Evolutionary conservation across 805 yeast species (phyloP).

Genomic region (Teunomyces barrocoloradensis): DNA sequence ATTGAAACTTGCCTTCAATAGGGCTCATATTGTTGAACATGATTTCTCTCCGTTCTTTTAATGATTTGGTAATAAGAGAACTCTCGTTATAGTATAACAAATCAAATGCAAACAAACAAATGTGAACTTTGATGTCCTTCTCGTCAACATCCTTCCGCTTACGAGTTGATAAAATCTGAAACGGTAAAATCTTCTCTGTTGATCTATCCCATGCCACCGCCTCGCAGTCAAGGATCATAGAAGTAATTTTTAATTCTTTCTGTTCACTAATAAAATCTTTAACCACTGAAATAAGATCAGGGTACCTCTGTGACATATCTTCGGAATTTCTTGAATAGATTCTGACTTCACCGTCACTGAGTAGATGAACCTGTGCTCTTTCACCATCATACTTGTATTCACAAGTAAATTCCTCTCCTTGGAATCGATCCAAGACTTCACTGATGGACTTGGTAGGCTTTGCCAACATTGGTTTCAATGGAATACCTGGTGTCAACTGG

Average conservation of each 20-base stretch:
- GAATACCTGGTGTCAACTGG: constrained; percentile 85
- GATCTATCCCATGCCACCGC: constrained; percentile 96
- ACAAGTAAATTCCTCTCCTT: constrained; percentile 82
- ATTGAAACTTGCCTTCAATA: constrained; percentile 75
- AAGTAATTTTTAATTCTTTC: constrained; percentile 5
- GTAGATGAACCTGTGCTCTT: constrained; percentile 88
- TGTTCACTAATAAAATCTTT: constrained; percentile 50
- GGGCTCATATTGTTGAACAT: constrained; percentile 55
- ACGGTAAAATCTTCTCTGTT: constrained; percentile 79
- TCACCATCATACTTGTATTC: constrained; percentile 98
- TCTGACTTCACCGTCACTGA: constrained; percentile 61
- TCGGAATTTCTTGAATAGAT: constrained; percentile 94
- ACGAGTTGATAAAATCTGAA: constrained; percentile 89
- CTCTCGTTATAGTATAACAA: constrained; percentile 71
- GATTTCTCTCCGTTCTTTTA: constrained; percentile 66
- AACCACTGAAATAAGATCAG: constrained; percentile 75
- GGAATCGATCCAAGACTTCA: constrained; percentile 89
- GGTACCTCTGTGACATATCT: constrained; percentile 94
- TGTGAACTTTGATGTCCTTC: constrained; percentile 84
- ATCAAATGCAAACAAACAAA: constrained; percentile 92
- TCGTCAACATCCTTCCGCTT: constrained; percentile 90
- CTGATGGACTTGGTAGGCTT: constrained; percentile 92
- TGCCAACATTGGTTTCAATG: constrained; percentile 96
- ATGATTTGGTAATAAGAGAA: constrained; percentile 62
- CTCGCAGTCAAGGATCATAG: constrained; percentile 88